phyloP scores from a whole-genome alignment of 805 yeast genomes.

The Yamadazyma laniorum region DNA sequence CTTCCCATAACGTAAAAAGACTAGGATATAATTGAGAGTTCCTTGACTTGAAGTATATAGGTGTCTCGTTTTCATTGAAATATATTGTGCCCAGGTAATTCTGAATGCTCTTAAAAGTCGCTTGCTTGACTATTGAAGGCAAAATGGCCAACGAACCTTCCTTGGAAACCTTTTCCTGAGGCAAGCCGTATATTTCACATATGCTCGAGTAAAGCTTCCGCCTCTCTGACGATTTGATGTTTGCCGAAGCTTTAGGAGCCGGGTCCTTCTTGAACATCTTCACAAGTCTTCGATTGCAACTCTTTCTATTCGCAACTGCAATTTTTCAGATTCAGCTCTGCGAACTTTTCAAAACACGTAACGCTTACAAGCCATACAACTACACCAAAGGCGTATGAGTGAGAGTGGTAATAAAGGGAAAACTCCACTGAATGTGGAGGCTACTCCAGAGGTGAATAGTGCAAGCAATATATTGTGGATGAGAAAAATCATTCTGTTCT shows the following conservation, averaged over 20 bases:
- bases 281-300: background rate
- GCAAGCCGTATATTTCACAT: constrained; percentile 40
- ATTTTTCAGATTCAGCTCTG: background rate
- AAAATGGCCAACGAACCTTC: constrained; percentile 42
- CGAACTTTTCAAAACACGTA: constrained; percentile 2
- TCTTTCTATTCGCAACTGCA: background rate
- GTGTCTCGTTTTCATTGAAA: constrained; percentile 60
- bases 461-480: constrained; percentile 2
- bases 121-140: constrained; percentile 57
- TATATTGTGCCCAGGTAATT: constrained; percentile 61
- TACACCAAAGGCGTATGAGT: too few species aligned
- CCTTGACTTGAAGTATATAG: constrained; percentile 68
- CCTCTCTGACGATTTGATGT: constrained; percentile 80
- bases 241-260: constrained; percentile 68
- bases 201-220: constrained; percentile 49
- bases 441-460: too few species aligned
- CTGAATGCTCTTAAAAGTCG: constrained; percentile 56
- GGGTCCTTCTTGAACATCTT: constrained; percentile 56
- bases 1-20: constrained; percentile 66
- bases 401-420: too few species aligned
- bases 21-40: constrained; percentile 66
- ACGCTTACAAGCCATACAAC: too few species aligned
- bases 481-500: constrained; percentile 13
- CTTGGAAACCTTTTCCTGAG: constrained; percentile 38
- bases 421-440: too few species aligned